Percentiles rank a stretch among this genome's conserved stretches.
Evolutionary conservation across 768 basidiomycete species (phyloP).

Genomic region (Tephrocybe sp.): DNA sequence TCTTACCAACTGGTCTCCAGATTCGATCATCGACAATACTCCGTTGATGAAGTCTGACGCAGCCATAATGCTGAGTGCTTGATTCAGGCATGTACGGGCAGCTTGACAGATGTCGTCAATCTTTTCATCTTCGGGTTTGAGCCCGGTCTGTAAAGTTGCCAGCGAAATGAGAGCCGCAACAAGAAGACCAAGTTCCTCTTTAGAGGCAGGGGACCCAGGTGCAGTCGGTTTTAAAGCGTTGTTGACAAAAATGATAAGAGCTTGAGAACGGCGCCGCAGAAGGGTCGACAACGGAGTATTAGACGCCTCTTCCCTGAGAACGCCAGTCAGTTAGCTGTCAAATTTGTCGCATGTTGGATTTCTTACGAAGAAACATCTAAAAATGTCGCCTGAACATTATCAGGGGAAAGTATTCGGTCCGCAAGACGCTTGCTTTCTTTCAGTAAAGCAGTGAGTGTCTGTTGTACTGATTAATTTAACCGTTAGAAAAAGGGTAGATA

Average conservation of each 20-base stretch:
- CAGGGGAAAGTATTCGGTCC: slow-evolving; percentile 37
- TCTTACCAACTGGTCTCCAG: slow-evolving; percentile 52
- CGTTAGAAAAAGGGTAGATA: background rate
- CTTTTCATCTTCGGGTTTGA: slow-evolving; percentile 32
- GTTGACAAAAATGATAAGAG: slow-evolving; percentile 66
- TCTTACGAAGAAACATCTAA: slow-evolving; percentile 59
- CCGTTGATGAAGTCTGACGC: slow-evolving; percentile 69
- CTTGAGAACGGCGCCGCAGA: slow-evolving; percentile 61
- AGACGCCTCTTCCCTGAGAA: slow-evolving; percentile 59
- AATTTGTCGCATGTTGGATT: background rate
- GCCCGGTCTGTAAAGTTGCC: slow-evolving; percentile 33
- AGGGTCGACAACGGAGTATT: slow-evolving; percentile 40
- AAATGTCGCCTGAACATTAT: slow-evolving; percentile 42
- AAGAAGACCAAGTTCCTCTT: slow-evolving; percentile 38
- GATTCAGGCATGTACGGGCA: slow-evolving; percentile 52
- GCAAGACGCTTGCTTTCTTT: slow-evolving; percentile 65
- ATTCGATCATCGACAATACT: slow-evolving; percentile 53
- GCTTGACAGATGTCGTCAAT: slow-evolving; percentile 44
- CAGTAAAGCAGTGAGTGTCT: slow-evolving; percentile 67
- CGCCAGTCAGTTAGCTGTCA: background rate
- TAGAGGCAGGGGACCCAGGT: slow-evolving; percentile 20
- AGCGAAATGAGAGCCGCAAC: slow-evolving; percentile 51
- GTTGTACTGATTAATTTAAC: slow-evolving; percentile 8
- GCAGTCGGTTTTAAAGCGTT: slow-evolving; percentile 43
- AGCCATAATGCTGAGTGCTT: slow-evolving; percentile 62